Percentiles rank a stretch among this genome's conserved stretches.
These are phyloP conservation scores for Phaeomoniella chlamydospora DNA, from an alignment of 2,329 filamentous ascomycete species.

Conservation along the genomic window DNA sequence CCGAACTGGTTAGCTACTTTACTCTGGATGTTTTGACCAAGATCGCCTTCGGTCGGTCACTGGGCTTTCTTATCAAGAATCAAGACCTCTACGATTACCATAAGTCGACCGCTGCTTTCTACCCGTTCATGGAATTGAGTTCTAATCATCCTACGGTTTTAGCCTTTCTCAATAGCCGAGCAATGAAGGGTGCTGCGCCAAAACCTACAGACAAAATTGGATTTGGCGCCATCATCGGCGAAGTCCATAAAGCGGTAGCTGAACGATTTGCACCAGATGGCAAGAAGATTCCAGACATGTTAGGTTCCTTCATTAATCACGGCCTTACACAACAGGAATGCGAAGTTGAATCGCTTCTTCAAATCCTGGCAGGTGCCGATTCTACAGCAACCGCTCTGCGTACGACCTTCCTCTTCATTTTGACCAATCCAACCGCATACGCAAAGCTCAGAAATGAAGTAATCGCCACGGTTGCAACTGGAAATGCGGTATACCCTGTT, in stretches of 20 bases:
- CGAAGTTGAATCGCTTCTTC: constrained; percentile 6
- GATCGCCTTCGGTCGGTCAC: constrained; percentile 7
- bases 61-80: constrained; percentile 7
- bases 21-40: constrained; percentile 8
- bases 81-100: constrained; percentile 6
- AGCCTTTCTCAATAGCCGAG: constrained; percentile 5
- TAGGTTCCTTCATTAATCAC: constrained; percentile 7
- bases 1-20: constrained; percentile 5
- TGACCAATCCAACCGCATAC: constrained; percentile 5
- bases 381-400: constrained; percentile 8
- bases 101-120: constrained; percentile 4
- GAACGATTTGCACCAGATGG: background rate
- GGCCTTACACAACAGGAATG: constrained; percentile 6
- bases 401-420: constrained; percentile 6
- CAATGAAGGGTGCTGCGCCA: constrained; percentile 4
- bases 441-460: constrained; percentile 4
- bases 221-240: constrained; percentile 8
- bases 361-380: constrained; percentile 7
- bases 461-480: constrained; percentile 1
- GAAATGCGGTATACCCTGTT: constrained; percentile 2
- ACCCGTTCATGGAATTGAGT: constrained; percentile 8
- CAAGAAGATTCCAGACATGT: constrained; percentile 5
- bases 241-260: no score
- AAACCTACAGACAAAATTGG: constrained; percentile 6
- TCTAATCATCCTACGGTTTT: constrained; percentile 4